Evolutionary conservation across 2,329 filamentous ascomycete species (phyloP), one percentile per base, ranked within the genome.

Genomic region (Cyphellophora attinorum): DNA sequence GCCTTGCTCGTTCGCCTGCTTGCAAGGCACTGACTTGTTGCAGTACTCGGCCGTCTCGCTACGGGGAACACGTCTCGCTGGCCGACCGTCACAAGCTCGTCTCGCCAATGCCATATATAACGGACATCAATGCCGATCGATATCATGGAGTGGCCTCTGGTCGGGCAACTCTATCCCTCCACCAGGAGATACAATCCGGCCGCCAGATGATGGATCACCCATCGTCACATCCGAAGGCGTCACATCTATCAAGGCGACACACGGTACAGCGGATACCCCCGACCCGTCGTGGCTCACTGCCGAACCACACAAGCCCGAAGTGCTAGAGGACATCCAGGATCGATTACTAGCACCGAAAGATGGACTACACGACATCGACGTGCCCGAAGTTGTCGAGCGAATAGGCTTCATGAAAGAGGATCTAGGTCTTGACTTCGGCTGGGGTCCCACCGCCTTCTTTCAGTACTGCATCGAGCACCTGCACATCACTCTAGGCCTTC

Each of bases 401-500:
- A 74, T 93, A 39, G 91, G 91, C 42, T 95, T 88, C 52, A 66
- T 98, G 39, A 75, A 83, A 48, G 70, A 76, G 5, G 67, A 96
- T 8, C 48, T 45, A 27, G 91, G 91, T 3, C 65, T 98, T 14
- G 84, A 96, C 50, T 96, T 81, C 51, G 86, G 89, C 53, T 88
- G 67, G 65, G 89, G 89, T 11, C 75, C 83, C 4, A 84, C 86
- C 0, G 63, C 78, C 3, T 46, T 75, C 11, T 76, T 91, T 57
- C 71, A 95, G 61, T 88, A 72, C 68, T 14, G 74, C 3, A 62
- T 96, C 8, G 91, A 98, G 65, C 77, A 89, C 54, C 55, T 93
- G 27, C 85, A 98, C 60, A 67, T 95, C 41, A 79, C 71, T 48
- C 63, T 54, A 5, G 85, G 81, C 21, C 60, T 85, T 36, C 84